These are phyloP conservation scores for Sphagnum fallax DNA, from an alignment of 228 moss, liverwort and hornwort genomes.

Conservation along the genomic window DNA sequence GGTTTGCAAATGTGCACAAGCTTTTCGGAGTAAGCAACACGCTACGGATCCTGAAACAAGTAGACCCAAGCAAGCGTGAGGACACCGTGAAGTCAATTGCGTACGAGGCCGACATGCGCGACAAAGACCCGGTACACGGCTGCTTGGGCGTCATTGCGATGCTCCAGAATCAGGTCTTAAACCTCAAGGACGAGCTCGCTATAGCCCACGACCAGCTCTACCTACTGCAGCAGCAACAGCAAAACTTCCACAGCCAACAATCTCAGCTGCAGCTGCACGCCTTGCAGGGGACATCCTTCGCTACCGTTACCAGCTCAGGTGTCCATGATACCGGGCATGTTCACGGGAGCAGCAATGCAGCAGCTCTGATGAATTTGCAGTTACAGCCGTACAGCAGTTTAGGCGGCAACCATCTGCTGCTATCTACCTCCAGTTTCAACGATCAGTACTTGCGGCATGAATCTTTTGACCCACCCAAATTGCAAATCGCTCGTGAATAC, in stretches of 20 bases:
- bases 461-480: too few species aligned
- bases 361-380: too few species aligned
- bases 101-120: constrained; percentile 58
- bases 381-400: too few species aligned
- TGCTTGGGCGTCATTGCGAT: constrained; percentile 49
- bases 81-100: constrained; percentile 64
- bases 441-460: too few species aligned
- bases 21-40: constrained; percentile 54
- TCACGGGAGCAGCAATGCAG: too few species aligned
- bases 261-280: too few species aligned
- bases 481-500: too few species aligned
- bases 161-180: constrained; percentile 37
- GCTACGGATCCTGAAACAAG: constrained; percentile 48
- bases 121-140: constrained; percentile 59
- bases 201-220: constrained; percentile 32
- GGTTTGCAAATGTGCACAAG: constrained; percentile 58
- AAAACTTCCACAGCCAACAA: not conserved
- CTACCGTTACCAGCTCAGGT: too few species aligned
- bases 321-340: too few species aligned
- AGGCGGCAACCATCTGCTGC: too few species aligned
- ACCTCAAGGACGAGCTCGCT: constrained; percentile 32
- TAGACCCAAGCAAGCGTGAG: constrained; percentile 52
- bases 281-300: too few species aligned
- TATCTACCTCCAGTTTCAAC: too few species aligned
- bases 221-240: constrained; percentile 34